phyloP scores from a whole-genome alignment of 805 yeast species.

The Kluyveromyces siamensis region DNA sequence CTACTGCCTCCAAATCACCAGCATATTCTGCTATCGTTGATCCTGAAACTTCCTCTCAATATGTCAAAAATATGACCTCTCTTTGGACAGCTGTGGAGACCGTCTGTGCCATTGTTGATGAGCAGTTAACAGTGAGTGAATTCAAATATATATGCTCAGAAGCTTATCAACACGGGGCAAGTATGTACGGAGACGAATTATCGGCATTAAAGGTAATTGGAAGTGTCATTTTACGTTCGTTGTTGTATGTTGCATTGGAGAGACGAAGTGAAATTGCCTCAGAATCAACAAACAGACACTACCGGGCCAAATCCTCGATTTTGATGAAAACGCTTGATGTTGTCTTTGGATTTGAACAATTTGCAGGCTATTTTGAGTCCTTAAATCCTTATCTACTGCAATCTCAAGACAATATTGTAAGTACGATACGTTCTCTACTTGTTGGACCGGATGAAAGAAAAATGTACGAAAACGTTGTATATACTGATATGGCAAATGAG shows the following conservation, averaged over 20 bases:
- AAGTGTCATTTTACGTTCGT: slow-evolving; percentile 19
- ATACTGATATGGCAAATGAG: slow-evolving; percentile 21
- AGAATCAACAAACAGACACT: slow-evolving; percentile 1
- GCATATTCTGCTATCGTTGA: slow-evolving; percentile 73
- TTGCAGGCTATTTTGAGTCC: slow-evolving; percentile 25
- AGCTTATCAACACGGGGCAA: slow-evolving; percentile 32
- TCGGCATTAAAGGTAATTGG: slow-evolving; percentile 58
- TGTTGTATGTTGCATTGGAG: slow-evolving; percentile 17
- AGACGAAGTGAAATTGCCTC: slow-evolving; percentile 19
- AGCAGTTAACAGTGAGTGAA: slow-evolving; percentile 29
- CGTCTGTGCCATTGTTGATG: slow-evolving; percentile 36
- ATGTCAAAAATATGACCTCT: slow-evolving; percentile 63
- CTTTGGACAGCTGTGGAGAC: slow-evolving; percentile 65
- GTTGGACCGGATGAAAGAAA: slow-evolving; percentile 25
- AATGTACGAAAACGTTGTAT: slow-evolving; percentile 21
- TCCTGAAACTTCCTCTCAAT: slow-evolving; percentile 57
- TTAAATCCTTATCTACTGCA: slow-evolving; percentile 27
- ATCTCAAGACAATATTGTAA: slow-evolving; percentile 20
- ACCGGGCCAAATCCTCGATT: slow-evolving; percentile 11
- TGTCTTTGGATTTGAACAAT: slow-evolving; percentile 22
- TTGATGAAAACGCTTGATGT: slow-evolving; percentile 14
- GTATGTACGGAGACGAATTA: slow-evolving; percentile 47
- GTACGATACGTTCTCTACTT: slow-evolving; percentile 17
- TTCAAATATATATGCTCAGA: slow-evolving; percentile 47
- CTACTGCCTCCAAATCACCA: slow-evolving; percentile 31